Base-by-base conservation (phyloP, 2,329 filamentous ascomycete species). In the Clarireedia sp. region DNA sequence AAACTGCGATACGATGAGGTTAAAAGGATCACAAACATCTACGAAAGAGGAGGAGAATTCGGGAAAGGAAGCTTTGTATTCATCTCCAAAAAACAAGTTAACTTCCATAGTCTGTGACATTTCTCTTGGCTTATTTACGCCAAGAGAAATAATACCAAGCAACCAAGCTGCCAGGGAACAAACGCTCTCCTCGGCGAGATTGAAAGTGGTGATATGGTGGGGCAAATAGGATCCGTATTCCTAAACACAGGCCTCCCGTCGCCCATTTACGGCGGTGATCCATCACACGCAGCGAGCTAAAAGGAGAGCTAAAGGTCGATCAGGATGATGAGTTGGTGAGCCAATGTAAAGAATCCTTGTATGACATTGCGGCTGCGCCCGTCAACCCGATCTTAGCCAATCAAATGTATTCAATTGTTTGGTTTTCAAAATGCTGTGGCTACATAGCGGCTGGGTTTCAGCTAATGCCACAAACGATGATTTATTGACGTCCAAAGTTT, bases 71-170 rank as follows among this genome's bases (percentile, higher is more conserved):
- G 38, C 38, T 17, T 8, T 19, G 8, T 17, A 49, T 49, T 19
- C 19, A 38, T 40, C 7, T 14, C 21, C 40, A 49, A 48, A 49
- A 48, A 14, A 17, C 2, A 40, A 23, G 14, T 24, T 14, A 26
- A 16, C 26, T 46, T 24, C 19, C 17, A 10, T 16, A 50, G 29
- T 33, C 29, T 12, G 29, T 33, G 29, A 12, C 5, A 14, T 41
- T 50, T 41, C 21, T 50, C 48, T 50, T 50, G 48, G 48, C 48
- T 40, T 50, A 50, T 26, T 40, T 21, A 41, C 21, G 48, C 48
- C 48, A 50, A 50, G 48, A 50, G 17, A 41, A 41, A 41, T 41
- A 40, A 24, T 41, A 17, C 23, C 17, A 24, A 50, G 26, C 23
- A 26, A 29, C 26, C 12, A 40, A n/a, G 29, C 29, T 33, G n/a